Evolutionary conservation across 202 grass and related monocot species (phyloP), one percentile per base, ranked within the genome.

Genomic region (Musa balbisiana): DNA sequence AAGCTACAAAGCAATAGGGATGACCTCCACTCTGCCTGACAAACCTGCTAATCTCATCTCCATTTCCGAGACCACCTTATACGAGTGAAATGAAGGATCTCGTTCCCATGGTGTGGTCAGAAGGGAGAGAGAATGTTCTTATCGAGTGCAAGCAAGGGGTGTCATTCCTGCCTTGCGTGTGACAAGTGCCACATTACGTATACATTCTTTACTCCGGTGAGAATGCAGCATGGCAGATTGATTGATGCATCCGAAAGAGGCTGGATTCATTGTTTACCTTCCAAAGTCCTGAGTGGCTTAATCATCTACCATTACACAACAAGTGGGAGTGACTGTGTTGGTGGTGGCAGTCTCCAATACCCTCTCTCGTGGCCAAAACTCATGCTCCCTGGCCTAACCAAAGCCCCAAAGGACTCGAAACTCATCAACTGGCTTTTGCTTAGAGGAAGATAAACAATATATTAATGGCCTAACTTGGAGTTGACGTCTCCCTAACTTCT

Each of bases 401-500:
- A 43, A 43, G 4, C 33, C 33, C 4, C 8, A 0, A 43, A 43
- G 33, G 33, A 51, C 14, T 20, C 33, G 8, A 43, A 43, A 43
- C 33, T 43, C 33, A 43, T 43, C 33, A 43, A 43, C 0, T 43
- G 33, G 33, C 33, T 43, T 43, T 0, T 43, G 5, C 33, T 43
- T 6, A 6, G 33, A 43, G 33, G 33, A 43, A 43, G 33, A 43
- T 43, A 6, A 43, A 43, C 8, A 43, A 43, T 55, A 70, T 59
- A 66, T 53, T 76, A 82, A 76, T 77, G 63, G 73, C 27, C 64
- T 71, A 77, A 83, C 81, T 77, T 78, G 80, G 22, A 73, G 73
- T 82, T 76, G 81, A 83, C 72, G 74, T 72, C 65, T 71, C 52
- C 51, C 53, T 78, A 83, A 22, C 64, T 64, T 65, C 33, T 43